Conservation (phyloP, 2,329 filamentous ascomycete species). For the Cytospora mali region DNA sequence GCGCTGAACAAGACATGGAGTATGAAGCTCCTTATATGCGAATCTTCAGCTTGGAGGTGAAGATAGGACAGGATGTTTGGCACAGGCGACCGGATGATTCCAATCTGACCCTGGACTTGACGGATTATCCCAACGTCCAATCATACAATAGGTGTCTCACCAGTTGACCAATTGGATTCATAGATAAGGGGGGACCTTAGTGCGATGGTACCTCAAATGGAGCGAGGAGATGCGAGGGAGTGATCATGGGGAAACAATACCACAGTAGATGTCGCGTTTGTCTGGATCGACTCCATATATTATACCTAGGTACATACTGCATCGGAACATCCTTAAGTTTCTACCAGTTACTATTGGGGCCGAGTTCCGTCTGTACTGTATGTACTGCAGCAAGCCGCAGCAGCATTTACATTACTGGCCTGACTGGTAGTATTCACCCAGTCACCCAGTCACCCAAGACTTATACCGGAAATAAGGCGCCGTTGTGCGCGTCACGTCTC, state of each 20-base stretch:
- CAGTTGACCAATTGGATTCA: background rate
- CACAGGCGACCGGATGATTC: no score
- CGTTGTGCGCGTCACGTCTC: background rate
- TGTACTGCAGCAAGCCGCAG: no score
- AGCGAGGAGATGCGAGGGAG: background rate
- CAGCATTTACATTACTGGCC: no score
- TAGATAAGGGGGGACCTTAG: background rate
- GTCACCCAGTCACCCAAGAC: background rate
- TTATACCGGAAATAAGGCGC: constrained; percentile 2
- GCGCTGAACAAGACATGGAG: background rate
- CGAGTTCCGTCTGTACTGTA: background rate
- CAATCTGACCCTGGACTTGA: background rate
- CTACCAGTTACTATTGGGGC: background rate
- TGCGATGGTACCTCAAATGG: background rate
- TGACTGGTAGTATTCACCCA: no score
- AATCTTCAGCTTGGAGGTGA: background rate
- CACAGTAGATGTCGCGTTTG: background rate
- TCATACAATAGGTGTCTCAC: background rate
- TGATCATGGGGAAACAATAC: background rate
- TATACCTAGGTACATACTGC: no score
- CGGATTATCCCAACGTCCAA: constrained; percentile 2
- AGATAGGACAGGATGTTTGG: background rate
- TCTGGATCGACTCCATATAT: background rate
- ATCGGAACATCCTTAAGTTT: background rate
- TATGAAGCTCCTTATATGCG: no score